These are phyloP conservation scores for Actinomortierella ambigua DNA, from an alignment of 371 early-diverging fungal species.

Conservation along the genomic window DNA sequence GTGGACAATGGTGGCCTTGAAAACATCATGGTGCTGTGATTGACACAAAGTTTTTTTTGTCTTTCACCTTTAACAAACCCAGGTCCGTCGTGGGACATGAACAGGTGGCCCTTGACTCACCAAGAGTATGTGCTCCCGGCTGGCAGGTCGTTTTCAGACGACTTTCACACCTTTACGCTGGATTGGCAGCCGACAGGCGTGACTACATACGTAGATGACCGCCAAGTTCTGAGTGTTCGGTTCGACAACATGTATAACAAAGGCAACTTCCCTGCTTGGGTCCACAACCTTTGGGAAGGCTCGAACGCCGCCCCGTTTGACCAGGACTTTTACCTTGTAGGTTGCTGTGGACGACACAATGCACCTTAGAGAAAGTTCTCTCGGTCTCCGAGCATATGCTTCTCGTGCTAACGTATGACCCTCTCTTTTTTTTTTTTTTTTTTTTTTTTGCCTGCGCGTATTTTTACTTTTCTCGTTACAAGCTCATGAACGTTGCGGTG, in stretches of 20 bases:
- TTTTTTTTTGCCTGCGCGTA: slow-evolving; percentile 2
- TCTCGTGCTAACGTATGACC: no score
- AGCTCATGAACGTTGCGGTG: slow-evolving; percentile 73
- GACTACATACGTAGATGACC: slow-evolving; percentile 64
- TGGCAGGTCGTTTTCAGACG: slow-evolving; percentile 51
- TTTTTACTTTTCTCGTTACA: slow-evolving; percentile 8
- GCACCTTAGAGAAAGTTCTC: no score
- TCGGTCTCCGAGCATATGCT: no score
- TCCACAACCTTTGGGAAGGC: slow-evolving; percentile 59
- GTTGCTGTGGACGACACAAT: no score
- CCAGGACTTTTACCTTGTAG: slow-evolving; percentile 64
- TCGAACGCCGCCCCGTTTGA: slow-evolving; percentile 70
- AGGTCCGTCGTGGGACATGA: slow-evolving; percentile 53
- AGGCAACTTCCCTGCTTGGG: slow-evolving; percentile 52
- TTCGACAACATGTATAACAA: slow-evolving; percentile 56
- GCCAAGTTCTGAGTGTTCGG: slow-evolving; percentile 59
- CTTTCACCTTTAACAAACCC: neutral
- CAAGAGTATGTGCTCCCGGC: slow-evolving; percentile 37
- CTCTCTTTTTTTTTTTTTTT: no score
- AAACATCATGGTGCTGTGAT: neutral
- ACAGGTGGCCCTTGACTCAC: slow-evolving; percentile 51
- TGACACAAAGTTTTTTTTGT: neutral
- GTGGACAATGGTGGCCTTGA: no score
- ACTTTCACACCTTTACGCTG: slow-evolving; percentile 54
- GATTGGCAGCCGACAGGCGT: slow-evolving; percentile 69